Evolutionary conservation across 2,329 filamentous ascomycete genomes (phyloP), one percentile per base, ranked within the genome.

Genomic region (Beauveria asiatica): DNA sequence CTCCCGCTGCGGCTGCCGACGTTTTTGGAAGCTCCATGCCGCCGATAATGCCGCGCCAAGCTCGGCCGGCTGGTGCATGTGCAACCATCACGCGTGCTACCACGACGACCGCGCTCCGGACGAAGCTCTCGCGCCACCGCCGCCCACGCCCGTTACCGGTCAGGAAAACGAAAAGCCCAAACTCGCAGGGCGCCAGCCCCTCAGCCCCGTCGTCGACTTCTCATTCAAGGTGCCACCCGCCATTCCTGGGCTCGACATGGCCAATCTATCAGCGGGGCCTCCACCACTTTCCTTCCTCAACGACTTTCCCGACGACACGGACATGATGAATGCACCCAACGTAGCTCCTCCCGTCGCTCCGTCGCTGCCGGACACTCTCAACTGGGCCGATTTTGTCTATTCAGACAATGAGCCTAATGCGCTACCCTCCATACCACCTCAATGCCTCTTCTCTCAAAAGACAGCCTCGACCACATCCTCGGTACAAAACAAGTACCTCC

Each of bases 51-150:
- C 72, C 51, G 68, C 71, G 46, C 65, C 70, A 58, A 77, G 78
- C 57, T 76, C 83, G 66, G 66, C 74, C 30, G 73, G 74, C 62
- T 83, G 78, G 76, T 85, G 83, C 72, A 84, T 85, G 82, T 85
- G 83, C 67, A 80, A 79, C 57, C 83, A 85, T 65, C 83, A 85
- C 70, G 83, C 83, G 57, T 85, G 83, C 69, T 85, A 77, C 63
- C 83, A 85, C 63, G 82, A 84, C 68, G 76, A 83, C 65, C 70
- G 69, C 41, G 61, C 65, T 53, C 63, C 63, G 56, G 65, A 67
- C 62, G 63, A 25, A 33, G 19, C 33, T 8, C 58, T 39, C n/a
- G 37, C 27, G 46, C 55, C 64, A 19, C 66, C 30, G 21, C 57
- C 65, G 23, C 42, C 68, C 49, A 63, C 69, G 44, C 63, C 69